These are phyloP conservation scores for Rhodamnia rubescens DNA, from an alignment of 345 rosid genomes.

Conservation along the genomic window DNA sequence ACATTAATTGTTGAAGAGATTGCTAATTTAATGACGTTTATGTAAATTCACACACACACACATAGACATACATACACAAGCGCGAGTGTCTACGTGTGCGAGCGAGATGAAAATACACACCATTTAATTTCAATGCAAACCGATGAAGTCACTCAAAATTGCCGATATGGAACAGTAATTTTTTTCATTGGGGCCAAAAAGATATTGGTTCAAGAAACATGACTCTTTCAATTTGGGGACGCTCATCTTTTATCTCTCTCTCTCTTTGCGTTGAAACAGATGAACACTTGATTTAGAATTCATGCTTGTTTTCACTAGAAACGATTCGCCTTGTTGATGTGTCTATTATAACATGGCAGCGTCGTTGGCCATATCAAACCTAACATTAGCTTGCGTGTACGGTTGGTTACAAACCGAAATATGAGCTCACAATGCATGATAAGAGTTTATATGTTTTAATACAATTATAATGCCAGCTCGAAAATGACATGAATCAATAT, in stretches of 20 bases:
- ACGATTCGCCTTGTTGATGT: background rate
- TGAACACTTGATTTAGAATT: background rate
- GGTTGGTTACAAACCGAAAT: background rate
- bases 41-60: no score
- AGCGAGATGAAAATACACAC: background rate
- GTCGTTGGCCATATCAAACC: background rate
- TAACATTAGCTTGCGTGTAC: background rate
- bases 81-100: no score
- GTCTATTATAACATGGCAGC: background rate
- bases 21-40: no score
- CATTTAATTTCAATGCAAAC: background rate
- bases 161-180: background rate
- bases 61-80: no score
- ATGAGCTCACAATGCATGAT: background rate
- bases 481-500: background rate
- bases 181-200: background rate
- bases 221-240: background rate
- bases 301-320: background rate
- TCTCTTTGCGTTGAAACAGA: background rate
- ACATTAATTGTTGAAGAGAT: no score
- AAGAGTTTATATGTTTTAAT: background rate
- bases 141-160: background rate
- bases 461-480: background rate
- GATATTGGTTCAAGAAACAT: background rate
- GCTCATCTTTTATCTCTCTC: no score